Evolutionary conservation across 1,284 basidiomycete species (phyloP).

Genomic region (Cutaneotrichosporon daszewskae): DNA sequence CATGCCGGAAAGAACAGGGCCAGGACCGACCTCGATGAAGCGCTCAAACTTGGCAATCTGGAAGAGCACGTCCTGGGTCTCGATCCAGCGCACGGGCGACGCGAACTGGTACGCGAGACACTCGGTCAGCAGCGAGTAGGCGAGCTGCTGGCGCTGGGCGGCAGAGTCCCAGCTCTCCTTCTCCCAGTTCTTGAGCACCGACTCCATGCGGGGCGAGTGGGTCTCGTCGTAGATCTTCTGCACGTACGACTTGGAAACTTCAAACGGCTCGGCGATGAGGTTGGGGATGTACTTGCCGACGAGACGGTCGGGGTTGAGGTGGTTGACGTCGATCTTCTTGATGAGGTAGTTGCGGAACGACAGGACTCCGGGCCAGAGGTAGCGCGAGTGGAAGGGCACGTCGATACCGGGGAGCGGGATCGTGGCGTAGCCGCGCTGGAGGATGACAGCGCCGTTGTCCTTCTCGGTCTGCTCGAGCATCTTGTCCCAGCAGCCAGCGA

Average conservation of each 20-base stretch:
- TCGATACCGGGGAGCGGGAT: constrained; percentile 97
- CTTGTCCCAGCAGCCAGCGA: constrained; percentile 71
- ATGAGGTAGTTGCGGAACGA: constrained; percentile 70
- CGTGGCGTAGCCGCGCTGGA: constrained; percentile 93
- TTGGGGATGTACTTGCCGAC: constrained; percentile 96
- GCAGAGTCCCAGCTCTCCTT: constrained; percentile 77
- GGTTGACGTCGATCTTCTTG: constrained; percentile 90
- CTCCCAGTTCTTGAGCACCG: constrained; percentile 89
- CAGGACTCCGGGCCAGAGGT: constrained; percentile 97
- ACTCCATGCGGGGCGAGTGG: constrained; percentile 84
- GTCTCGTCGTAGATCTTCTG: constrained; percentile 95
- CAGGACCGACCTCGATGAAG: constrained; percentile 91
- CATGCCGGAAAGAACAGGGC: constrained; percentile 92
- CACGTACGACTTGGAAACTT: constrained; percentile 81
- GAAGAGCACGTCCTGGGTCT: constrained; percentile 95
- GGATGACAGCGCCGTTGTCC: constrained; percentile 69
- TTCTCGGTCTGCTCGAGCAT: constrained; percentile 70
- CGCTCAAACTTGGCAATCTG: constrained; percentile 84
- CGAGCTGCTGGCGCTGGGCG: constrained; percentile 82
- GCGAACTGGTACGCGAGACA: constrained; percentile 88
- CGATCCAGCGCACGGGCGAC: constrained; percentile 96
- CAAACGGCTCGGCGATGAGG: constrained; percentile 90
- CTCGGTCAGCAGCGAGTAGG: constrained; percentile 92
- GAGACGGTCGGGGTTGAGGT: constrained; percentile 86
- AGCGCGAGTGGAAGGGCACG: constrained; percentile 95